Conservation (phyloP, 768 basidiomycete species). For the Russula griseocarnosa region DNA sequence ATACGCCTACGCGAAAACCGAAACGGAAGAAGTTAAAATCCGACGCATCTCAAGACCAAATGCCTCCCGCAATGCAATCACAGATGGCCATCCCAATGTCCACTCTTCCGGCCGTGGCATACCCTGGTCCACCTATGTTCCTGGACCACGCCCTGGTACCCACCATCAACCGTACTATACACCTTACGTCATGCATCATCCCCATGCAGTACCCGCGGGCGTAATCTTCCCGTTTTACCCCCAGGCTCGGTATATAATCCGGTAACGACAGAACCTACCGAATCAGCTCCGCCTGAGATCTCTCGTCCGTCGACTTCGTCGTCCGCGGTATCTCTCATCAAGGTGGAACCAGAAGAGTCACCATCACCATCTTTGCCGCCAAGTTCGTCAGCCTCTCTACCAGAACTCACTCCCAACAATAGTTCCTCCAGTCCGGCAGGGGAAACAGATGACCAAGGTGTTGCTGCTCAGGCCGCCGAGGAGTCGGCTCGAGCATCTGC, state of each 20-base stretch:
- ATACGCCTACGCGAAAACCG: conserved; percentile 29
- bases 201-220: conserved; percentile 52
- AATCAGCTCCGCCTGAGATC: conserved; percentile 6
- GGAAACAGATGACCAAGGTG: conserved; percentile 21
- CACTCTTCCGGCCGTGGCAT: conserved; percentile 29
- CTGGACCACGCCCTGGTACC: conserved; percentile 38
- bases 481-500: conserved; percentile 14
- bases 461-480: background rate
- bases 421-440: conserved; percentile 30
- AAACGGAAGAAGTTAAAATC: conserved; percentile 34
- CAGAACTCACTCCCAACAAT: conserved; percentile 29
- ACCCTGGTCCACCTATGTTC: conserved; percentile 34
- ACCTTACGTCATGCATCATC: conserved; percentile 33
- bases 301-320: conserved; percentile 24
- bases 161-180: conserved; percentile 72
- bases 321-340: conserved; percentile 14
- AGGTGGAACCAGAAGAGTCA: conserved; percentile 22
- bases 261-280: conserved; percentile 22
- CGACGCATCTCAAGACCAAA: conserved; percentile 23
- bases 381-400: conserved; percentile 26
- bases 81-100: conserved; percentile 27
- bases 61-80: conserved; percentile 7
- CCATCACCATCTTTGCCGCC: conserved; percentile 25
- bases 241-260: conserved; percentile 44
- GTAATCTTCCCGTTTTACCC: conserved; percentile 70